A percentile compares a stretch with the other conserved stretches of the same genome.
These are phyloP conservation scores for Septoria linicola DNA, from an alignment of 2,329 filamentous ascomycete genomes.

Conservation along the genomic window DNA sequence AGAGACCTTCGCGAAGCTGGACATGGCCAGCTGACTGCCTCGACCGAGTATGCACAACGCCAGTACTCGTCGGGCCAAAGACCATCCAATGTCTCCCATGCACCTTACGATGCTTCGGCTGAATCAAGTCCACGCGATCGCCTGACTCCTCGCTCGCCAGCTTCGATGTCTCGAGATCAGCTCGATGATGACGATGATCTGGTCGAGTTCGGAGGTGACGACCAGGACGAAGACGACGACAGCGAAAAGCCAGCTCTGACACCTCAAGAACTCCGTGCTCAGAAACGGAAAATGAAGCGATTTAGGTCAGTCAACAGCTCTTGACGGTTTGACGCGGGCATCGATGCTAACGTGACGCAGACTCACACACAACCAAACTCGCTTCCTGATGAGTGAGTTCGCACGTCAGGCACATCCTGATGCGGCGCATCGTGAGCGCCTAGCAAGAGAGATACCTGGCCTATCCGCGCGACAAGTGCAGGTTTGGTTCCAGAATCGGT, in stretches of 20 bases:
- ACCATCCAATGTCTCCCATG: slow-evolving; percentile 1
- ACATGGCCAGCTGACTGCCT: background rate
- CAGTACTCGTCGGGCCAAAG: slow-evolving; percentile 2
- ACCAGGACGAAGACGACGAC: slow-evolving; percentile 31
- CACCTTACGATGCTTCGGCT: slow-evolving; percentile 44
- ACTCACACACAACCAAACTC: slow-evolving; percentile 93
- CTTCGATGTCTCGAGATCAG: slow-evolving; percentile 34
- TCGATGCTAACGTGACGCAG: slow-evolving; percentile 47
- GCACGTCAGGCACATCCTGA: slow-evolving; percentile 92
- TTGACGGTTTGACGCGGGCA: slow-evolving; percentile 7
- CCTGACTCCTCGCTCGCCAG: slow-evolving; percentile 46
- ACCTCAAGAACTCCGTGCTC: slow-evolving; percentile 49
- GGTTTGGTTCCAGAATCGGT: slow-evolving; percentile 99
- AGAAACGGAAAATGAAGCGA: slow-evolving; percentile 65
- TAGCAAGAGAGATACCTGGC: slow-evolving; percentile 87
- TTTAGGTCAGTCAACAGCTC: slow-evolving; percentile 59
- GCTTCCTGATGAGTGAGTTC: slow-evolving; percentile 96
- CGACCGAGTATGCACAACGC: background rate
- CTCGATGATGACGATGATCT: slow-evolving; percentile 42
- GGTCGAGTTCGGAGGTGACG: slow-evolving; percentile 41
- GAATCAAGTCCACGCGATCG: slow-evolving; percentile 49
- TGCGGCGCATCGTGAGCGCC: slow-evolving; percentile 80
- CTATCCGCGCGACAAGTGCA: slow-evolving; percentile 90
- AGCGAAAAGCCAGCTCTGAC: slow-evolving; percentile 40
- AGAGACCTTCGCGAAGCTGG: background rate